Evolutionary conservation across 2,329 filamentous ascomycete species (phyloP).

Genomic region (Aureobasidium lini): DNA sequence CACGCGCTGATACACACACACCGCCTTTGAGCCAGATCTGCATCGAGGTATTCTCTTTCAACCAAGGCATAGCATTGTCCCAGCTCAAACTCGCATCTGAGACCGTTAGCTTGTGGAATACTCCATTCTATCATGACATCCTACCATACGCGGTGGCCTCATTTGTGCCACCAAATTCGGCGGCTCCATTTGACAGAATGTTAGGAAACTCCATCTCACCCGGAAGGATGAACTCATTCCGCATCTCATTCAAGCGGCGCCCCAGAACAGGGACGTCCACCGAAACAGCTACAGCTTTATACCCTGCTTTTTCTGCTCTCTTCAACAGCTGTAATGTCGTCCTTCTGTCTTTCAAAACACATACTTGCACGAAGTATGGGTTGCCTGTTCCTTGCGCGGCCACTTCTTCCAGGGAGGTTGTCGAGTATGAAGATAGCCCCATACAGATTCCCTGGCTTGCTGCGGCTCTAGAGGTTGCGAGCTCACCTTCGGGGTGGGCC

Average conservation of each 20-base stretch:
- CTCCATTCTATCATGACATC: too few species aligned
- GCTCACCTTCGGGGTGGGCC: conserved; percentile 41
- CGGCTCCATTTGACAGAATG: too few species aligned
- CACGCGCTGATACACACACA: too few species aligned
- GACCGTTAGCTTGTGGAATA: too few species aligned
- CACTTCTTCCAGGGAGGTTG: conserved; percentile 39
- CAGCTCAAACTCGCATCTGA: too few species aligned
- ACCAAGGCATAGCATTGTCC: too few species aligned
- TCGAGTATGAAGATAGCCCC: conserved; percentile 39
- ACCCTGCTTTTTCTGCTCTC: conserved; percentile 31
- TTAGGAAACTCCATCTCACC: neutral
- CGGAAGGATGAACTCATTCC: conserved; percentile 42
- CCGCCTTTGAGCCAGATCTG: too few species aligned
- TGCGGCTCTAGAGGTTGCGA: conserved; percentile 37
- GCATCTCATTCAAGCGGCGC: conserved; percentile 41
- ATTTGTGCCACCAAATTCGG: too few species aligned
- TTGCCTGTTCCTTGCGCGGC: conserved; percentile 17
- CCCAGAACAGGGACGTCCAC: conserved; percentile 46
- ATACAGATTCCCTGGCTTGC: conserved; percentile 33
- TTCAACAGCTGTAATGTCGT: too few species aligned
- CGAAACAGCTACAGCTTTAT: conserved; percentile 44
- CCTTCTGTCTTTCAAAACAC: conserved; percentile 39
- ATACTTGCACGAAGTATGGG: conserved; percentile 44
- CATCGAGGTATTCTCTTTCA: too few species aligned
- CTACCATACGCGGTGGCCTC: too few species aligned